Conservation (phyloP, 768 basidiomycete species). For the Amanita exitialis region DNA sequence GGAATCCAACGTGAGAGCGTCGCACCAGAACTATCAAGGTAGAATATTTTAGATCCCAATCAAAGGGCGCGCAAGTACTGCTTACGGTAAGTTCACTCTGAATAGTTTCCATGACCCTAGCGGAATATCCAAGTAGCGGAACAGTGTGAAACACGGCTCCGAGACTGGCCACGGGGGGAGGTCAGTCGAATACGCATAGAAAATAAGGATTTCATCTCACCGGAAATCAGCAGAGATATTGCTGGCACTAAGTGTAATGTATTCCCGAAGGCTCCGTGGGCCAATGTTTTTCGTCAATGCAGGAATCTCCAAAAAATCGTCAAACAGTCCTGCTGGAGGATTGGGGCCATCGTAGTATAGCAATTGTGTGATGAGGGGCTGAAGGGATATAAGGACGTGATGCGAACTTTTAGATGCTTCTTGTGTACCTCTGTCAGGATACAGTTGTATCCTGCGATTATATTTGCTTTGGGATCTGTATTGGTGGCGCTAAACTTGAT, state of each 20-base stretch:
- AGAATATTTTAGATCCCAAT: neutral
- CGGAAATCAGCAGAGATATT: slow-evolving; percentile 15
- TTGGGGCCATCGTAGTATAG: slow-evolving; percentile 46
- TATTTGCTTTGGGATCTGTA: slow-evolving; percentile 39
- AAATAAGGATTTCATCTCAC: neutral
- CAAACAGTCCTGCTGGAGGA: slow-evolving; percentile 33
- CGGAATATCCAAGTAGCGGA: slow-evolving; percentile 20
- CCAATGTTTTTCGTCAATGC: slow-evolving; percentile 18
- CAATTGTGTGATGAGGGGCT: slow-evolving; percentile 14
- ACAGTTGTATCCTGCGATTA: neutral
- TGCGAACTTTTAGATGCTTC: neutral
- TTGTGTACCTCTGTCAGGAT: neutral
- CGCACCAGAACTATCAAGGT: neutral
- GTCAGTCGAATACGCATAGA: slow-evolving; percentile 7
- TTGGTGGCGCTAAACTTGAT: slow-evolving; percentile 28
- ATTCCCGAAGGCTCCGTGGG: slow-evolving; percentile 22
- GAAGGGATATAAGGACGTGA: neutral
- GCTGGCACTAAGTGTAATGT: slow-evolving; percentile 21
- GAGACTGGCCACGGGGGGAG: slow-evolving; percentile 1
- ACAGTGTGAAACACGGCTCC: slow-evolving; percentile 26
- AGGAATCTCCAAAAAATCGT: slow-evolving; percentile 33
- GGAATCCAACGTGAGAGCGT: neutral
- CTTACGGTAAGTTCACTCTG: slow-evolving; percentile 28
- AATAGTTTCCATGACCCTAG: slow-evolving; percentile 21
- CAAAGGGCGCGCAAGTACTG: slow-evolving; percentile 11